Base-by-base conservation (phyloP, 371 early-diverging fungal genomes). In the Chytridiales sp. region DNA sequence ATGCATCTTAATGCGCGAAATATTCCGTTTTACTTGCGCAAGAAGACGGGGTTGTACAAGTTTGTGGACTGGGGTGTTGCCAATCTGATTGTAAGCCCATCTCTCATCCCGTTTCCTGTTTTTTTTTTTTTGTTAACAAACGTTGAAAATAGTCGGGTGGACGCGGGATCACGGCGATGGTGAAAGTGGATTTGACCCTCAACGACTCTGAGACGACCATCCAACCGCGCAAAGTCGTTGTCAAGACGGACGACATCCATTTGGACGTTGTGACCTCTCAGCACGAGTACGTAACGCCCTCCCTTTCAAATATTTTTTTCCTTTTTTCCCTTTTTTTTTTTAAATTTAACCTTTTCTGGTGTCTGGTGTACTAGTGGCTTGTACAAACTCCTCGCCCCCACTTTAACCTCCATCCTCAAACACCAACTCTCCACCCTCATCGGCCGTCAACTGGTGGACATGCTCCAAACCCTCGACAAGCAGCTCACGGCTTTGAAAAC, bases 41-140 rank as follows among this genome's bases (percentile, higher is more conserved):
- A 76, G n/a, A 83, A 83, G 55, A 68, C 66, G 0, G 84, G 85
- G 0, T 84, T 87, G 64, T 70, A 67, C n/a, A 64, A 66, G 24
- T 42, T 85, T 17, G 68, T 71, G 42, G 87, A 87, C 59, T 77
- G 68, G 9, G 87, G 87, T 39, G 74, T 83, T 47, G 81, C 80
- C 1, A 75, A 69, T 61, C 58, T 72, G 17, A 21, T 38, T 17
- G 63, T 70, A 44, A 17, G 44, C 32, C 31, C 47, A 26, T 36
- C 11, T 40, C 31, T 34, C 52, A 8, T 11, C 22, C 21, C 31
- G 31, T 46, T 24, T 32, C 22, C 31, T 44, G 21, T 29, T 40
- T 19, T n/a, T 54, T 5, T 15, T 17, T 24, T 31, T 38, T 35
- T 36, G 8, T 35, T 11, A 38, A 9, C 9, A 38, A 38, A 38